These are phyloP conservation scores for Penicillium atrosanguineum DNA, from an alignment of 495 filamentous ascomycete species.

Conservation along the genomic window DNA sequence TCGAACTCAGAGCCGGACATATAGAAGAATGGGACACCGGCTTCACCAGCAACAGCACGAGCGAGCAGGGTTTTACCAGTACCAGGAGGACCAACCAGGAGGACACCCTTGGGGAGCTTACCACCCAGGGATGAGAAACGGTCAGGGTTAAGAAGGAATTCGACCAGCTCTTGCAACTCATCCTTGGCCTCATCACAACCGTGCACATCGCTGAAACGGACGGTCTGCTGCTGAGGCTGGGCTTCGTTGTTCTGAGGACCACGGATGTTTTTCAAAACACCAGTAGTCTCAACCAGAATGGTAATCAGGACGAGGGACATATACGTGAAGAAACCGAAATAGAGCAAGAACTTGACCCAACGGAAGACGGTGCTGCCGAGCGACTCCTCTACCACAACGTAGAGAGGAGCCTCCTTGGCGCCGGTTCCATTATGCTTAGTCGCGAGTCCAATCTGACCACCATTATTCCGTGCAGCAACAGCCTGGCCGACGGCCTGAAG, in stretches of 20 bases:
- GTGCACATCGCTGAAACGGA: constrained; percentile 90
- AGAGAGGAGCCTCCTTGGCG: constrained; percentile 74
- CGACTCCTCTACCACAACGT: constrained; percentile 95
- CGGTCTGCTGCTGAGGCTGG: constrained; percentile 83
- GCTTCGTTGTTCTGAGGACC: constrained; percentile 73
- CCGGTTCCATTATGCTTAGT: constrained; percentile 55
- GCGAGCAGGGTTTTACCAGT: constrained; percentile 98
- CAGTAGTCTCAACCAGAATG: constrained; percentile 74
- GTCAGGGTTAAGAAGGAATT: constrained; percentile 90
- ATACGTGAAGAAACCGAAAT: constrained; percentile 74
- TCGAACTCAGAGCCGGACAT: constrained; percentile 99
- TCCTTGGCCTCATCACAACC: constrained; percentile 98
- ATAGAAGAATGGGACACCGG: constrained; percentile 98
- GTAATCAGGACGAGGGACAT: constrained; percentile 70
- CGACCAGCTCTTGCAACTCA: constrained; percentile 93
- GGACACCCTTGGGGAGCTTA: constrained; percentile 93
- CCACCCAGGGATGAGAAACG: constrained; percentile 89
- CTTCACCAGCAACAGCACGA: constrained; percentile 93
- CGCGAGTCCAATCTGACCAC: constrained; percentile 55
- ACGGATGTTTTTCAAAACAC: constrained; percentile 72
- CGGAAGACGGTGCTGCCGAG: constrained; percentile 74
- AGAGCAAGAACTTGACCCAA: constrained; percentile 83
- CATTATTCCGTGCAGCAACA: constrained; percentile 69
- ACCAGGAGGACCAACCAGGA: constrained; percentile 92
- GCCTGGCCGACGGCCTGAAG: constrained; percentile 85